Evolutionary conservation across 345 rosid species (phyloP), one percentile per base, ranked within the genome.

Genomic region (Psidium guajava): DNA sequence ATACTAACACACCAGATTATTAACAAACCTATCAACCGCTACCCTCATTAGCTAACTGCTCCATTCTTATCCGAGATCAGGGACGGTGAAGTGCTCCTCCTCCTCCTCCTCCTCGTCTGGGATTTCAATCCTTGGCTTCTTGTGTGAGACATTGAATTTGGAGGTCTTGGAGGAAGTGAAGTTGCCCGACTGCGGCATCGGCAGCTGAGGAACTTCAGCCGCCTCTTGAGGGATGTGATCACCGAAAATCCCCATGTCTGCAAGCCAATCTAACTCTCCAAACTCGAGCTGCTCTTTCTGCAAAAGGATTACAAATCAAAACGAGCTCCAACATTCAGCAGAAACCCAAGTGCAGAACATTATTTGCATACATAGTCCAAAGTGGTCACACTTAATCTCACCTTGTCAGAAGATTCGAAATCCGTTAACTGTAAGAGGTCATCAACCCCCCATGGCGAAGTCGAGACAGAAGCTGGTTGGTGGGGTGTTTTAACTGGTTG

Each of bases 191-290:
- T 90, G 90, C 0, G 91, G 75, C 21, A 91, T 87, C 3, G 95
- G 93, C 85, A 97, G 93, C 82, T 97, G 95, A 27, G 99, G 99
- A 58, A 97, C 99, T 90, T 97, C 94, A 51, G 98, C 98, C 64
- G 94, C 89, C 87, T 94, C 95, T 49, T 91, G 88, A 44, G 93
- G 89, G 58, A 92, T 80, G 77, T 94, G 95, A 73, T 97, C 97
- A 12, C 90, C 86, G 53, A 95, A 92, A 58, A 95, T 88, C 64
- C 95, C 94, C 91, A 93, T 91, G 83, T 97, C 98, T 36, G 95
- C 89, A 54, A 96, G 91, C 99, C 98, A 97, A 16, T 95, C 97
- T 6, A 97, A 85, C 89, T 91, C 98, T 56, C 97, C 98, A 5
- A 95, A 85, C 90, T 94, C 95, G 74, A 95, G 90, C 22, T 93